These are phyloP conservation scores for Acacia pycnantha DNA, from an alignment of 331 rosid species.

Conservation along the genomic window DNA sequence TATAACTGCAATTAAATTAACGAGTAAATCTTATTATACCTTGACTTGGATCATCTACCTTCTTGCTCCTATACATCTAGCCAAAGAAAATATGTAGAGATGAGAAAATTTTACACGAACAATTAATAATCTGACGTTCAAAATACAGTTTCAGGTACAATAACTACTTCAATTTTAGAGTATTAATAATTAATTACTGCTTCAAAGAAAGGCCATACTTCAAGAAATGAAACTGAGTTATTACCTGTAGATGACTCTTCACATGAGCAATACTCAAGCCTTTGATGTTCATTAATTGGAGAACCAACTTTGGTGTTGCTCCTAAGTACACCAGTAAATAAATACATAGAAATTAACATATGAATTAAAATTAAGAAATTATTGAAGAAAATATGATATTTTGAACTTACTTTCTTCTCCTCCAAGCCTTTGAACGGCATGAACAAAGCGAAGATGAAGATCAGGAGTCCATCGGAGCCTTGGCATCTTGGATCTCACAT, in stretches of 20 bases:
- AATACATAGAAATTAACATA: neutral
- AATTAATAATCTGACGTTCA: neutral
- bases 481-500: slow-evolving; percentile 89
- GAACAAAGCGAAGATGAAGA: slow-evolving; percentile 87
- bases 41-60: slow-evolving; percentile 46
- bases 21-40: slow-evolving; percentile 30
- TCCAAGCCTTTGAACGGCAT: slow-evolving; percentile 91
- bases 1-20: neutral
- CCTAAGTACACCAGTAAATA: slow-evolving; percentile 37
- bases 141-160: neutral
- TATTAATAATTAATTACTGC: neutral
- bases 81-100: slow-evolving; percentile 16
- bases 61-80: slow-evolving; percentile 65
- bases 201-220: neutral
- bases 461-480: slow-evolving; percentile 93
- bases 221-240: neutral
- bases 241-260: slow-evolving; percentile 97
- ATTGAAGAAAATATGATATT: neutral
- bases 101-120: neutral
- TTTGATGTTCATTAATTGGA: slow-evolving; percentile 91
- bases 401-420: slow-evolving; percentile 83
- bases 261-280: slow-evolving; percentile 93
- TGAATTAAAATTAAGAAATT: neutral
- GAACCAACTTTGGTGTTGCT: slow-evolving; percentile 98
- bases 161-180: neutral